Evolutionary conservation across 2,329 filamentous ascomycete genomes (phyloP).

Genomic region (Beauveria bassiana): DNA sequence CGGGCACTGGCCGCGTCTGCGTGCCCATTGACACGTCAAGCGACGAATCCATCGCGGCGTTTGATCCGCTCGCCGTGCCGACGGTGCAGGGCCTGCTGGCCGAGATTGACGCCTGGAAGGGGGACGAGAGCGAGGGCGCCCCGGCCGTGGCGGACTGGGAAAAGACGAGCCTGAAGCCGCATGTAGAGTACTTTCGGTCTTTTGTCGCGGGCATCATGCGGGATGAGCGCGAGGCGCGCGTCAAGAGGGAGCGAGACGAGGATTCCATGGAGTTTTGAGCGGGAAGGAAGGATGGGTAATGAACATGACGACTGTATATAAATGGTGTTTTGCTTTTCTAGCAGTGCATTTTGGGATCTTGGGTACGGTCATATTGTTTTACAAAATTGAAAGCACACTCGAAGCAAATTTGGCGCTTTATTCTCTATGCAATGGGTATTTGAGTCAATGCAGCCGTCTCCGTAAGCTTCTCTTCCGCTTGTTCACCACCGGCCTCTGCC

Average conservation of each 20-base stretch:
- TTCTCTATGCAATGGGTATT: slow-evolving; percentile 12
- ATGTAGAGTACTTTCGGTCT: slow-evolving; percentile 78
- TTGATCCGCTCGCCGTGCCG: slow-evolving; percentile 82
- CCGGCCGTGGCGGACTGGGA: slow-evolving; percentile 73
- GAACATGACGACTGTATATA: slow-evolving; percentile 14
- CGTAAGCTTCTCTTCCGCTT: slow-evolving; percentile 22
- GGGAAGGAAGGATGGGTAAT: background rate
- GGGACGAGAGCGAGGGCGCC: slow-evolving; percentile 31
- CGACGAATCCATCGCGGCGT: slow-evolving; percentile 57
- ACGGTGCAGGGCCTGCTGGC: slow-evolving; percentile 73
- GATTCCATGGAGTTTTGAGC: slow-evolving; percentile 44
- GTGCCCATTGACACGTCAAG: slow-evolving; percentile 75
- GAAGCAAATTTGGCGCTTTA: background rate
- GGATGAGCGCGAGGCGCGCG: slow-evolving; percentile 54
- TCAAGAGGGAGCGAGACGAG: slow-evolving; percentile 50
- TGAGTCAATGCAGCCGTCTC: slow-evolving; percentile 13
- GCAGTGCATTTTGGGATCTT: slow-evolving; percentile 3
- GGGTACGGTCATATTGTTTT: background rate
- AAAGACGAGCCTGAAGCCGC: slow-evolving; percentile 91
- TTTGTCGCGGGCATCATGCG: slow-evolving; percentile 75
- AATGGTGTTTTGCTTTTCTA: background rate
- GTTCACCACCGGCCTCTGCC: background rate
- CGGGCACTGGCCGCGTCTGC: slow-evolving; percentile 87
- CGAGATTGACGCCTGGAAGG: slow-evolving; percentile 80
- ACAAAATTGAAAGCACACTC: background rate